Evolutionary conservation across 2,329 filamentous ascomycete genomes (phyloP), one percentile per base, ranked within the genome.

Genomic region (Claviceps digitariae): DNA sequence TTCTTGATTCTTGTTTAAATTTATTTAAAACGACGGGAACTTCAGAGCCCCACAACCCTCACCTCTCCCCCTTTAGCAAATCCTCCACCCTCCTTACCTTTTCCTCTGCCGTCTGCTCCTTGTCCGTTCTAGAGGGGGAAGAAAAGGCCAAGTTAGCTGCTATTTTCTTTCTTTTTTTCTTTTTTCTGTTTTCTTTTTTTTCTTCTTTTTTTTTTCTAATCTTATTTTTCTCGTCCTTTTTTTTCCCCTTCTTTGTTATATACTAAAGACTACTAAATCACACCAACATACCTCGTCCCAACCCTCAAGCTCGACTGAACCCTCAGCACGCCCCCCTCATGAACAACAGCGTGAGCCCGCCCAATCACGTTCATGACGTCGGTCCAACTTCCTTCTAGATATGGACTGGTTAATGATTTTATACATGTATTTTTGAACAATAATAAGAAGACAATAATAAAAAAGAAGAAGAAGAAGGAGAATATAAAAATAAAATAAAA

Each of bases 281-380:
- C 34, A 31, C 12, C 31, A 52, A 70, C 75, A 64, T 60, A 85
- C 84, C 85, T 82, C 29, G 86, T 86, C 1, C 91, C 91, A 45
- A 90, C 83, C 13, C 91, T 76, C 72, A 97, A 90, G 65, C 91
- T 90, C 29, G 83, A 87, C 74, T 97, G 91, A 43, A 97, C 86
- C 52, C 93, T 76, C 56, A 86, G 75, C 36, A 89, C 79, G n/a
- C 89, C 89, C 56, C 81, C 78, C 56, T 81, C 71, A 64, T 95
- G 90, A 23, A 95, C 79, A 48, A 88, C 73, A 0, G 78, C 77
- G 70, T 95, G 90, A 3, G 87, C 87, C 71, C 91, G 87, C n/a
- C 90, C 90, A 59, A 95, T 86, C 29, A 90, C 77, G 53, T 73
- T 75, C 77, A 95, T 90, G 55, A 95, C 90, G 34, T 86, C 81